Percentiles rank a stretch among this genome's conserved stretches.
phyloP scores from a whole-genome alignment of 106 monocot genomes.

The Triglochin maritima region DNA sequence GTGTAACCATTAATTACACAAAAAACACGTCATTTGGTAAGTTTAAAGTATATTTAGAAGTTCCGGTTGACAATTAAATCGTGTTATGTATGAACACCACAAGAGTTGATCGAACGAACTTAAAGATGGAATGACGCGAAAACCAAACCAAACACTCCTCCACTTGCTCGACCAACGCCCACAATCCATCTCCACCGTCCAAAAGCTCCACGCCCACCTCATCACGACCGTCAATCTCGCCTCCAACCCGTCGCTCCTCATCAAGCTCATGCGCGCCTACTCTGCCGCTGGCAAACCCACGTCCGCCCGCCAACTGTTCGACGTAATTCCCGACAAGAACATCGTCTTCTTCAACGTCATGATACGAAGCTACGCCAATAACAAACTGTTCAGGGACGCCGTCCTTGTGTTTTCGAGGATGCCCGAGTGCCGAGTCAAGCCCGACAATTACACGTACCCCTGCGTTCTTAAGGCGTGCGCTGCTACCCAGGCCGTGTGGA shows the following conservation, averaged over 20 bases:
- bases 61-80: too few species aligned
- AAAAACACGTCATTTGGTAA: too few species aligned
- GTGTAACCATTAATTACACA: too few species aligned
- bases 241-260: slow-evolving; percentile 24
- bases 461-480: slow-evolving; percentile 68
- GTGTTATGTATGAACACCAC: too few species aligned
- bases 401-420: slow-evolving; percentile 39
- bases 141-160: not conserved
- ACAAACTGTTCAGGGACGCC: slow-evolving; percentile 33
- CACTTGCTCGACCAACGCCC: slow-evolving; percentile 35
- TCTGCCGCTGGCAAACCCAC: slow-evolving; percentile 34
- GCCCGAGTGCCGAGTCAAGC: slow-evolving; percentile 10
- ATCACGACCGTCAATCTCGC: slow-evolving; percentile 16
- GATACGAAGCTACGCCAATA: slow-evolving; percentile 59
- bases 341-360: slow-evolving; percentile 82
- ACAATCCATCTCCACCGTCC: slow-evolving; percentile 20
- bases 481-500: slow-evolving; percentile 10
- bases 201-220: slow-evolving; percentile 26
- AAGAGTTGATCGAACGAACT: too few species aligned
- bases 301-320: slow-evolving; percentile 51
- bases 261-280: slow-evolving; percentile 78
- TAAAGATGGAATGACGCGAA: too few species aligned
- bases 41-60: too few species aligned
- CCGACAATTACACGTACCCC: slow-evolving; percentile 65
- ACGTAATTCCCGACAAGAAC: slow-evolving; percentile 22